phyloP scores from a whole-genome alignment of 2,329 filamentous ascomycete species.

The Colletotrichum sp. region DNA sequence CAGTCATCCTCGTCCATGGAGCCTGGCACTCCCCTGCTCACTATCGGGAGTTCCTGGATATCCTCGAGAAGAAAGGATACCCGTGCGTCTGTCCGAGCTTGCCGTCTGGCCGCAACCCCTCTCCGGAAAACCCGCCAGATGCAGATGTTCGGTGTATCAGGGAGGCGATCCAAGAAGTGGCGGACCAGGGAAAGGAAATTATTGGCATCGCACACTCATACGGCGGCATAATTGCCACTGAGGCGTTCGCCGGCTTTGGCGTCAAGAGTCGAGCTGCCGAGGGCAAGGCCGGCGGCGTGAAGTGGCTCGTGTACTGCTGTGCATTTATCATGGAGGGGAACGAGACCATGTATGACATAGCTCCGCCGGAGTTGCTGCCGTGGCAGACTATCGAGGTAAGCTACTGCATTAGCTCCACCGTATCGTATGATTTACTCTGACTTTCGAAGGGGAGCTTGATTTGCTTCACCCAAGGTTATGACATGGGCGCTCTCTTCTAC shows the following conservation, averaged over 20 bases:
- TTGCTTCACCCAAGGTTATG: neutral
- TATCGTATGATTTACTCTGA: neutral
- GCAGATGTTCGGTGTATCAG: neutral
- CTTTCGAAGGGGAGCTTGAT: neutral
- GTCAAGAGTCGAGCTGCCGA: neutral
- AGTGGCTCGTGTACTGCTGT: neutral
- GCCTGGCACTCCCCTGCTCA: constrained; percentile 5
- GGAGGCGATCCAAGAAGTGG: neutral
- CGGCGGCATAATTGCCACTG: neutral
- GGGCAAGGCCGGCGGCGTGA: neutral
- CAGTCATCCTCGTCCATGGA: neutral
- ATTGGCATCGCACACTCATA: neutral
- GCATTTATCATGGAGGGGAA: neutral
- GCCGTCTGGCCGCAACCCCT: neutral
- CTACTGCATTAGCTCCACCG: too few species aligned
- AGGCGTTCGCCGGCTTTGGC: neutral
- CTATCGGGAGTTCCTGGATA: neutral
- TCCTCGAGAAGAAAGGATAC: neutral
- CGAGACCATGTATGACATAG: neutral
- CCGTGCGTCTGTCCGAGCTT: neutral
- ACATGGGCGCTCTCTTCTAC: neutral
- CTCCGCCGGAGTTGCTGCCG: neutral
- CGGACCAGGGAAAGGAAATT: neutral
- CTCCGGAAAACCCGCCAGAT: neutral
- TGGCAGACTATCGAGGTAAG: neutral